A percentile compares a stretch with the other conserved stretches of the same genome.
Evolutionary conservation across 228 moss, liverwort and hornwort genomes (phyloP).

Genomic region (Sphagnum magellanicum): DNA sequence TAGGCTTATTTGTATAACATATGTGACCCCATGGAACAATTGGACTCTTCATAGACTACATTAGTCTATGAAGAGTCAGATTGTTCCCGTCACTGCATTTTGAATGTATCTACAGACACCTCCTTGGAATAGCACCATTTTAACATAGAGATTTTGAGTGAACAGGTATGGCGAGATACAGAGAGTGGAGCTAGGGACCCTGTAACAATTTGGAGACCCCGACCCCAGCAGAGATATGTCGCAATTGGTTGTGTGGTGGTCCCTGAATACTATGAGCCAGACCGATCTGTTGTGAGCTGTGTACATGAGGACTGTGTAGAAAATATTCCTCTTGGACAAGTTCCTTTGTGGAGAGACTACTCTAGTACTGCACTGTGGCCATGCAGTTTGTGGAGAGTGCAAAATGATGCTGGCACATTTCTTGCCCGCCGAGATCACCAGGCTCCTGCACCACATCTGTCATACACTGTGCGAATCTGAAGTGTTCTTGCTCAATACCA

Average conservation of each 20-base stretch:
- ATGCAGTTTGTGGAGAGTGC: conserved; percentile 89
- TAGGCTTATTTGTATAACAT: too few species aligned
- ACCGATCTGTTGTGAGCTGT: conserved; percentile 48
- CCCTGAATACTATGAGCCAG: conserved; percentile 77
- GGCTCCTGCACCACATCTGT: conserved; percentile 64
- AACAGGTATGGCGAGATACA: conserved; percentile 77
- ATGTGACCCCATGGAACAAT: too few species aligned
- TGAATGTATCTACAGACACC: too few species aligned
- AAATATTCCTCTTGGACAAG: conserved; percentile 59
- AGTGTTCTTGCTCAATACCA: neutral
- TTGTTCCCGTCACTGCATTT: too few species aligned
- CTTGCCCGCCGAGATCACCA: conserved; percentile 74
- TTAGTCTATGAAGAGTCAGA: too few species aligned
- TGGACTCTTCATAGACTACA: too few species aligned
- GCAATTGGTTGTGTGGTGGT: conserved; percentile 71
- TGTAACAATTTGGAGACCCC: conserved; percentile 82
- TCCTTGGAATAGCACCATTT: too few species aligned
- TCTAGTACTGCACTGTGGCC: conserved; percentile 67
- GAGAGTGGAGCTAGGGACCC: conserved; percentile 69
- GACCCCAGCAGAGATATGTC: conserved; percentile 62
- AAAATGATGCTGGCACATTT: conserved; percentile 74
- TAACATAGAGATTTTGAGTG: neutral
- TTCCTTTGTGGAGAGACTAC: conserved; percentile 56
- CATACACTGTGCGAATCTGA: conserved; percentile 47
- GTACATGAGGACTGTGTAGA: conserved; percentile 61